Percentiles rank a stretch among this genome's conserved stretches.
These are phyloP conservation scores for Rhynchospora breviuscula DNA, from an alignment of 176 grass and related monocot species.

Conservation along the genomic window DNA sequence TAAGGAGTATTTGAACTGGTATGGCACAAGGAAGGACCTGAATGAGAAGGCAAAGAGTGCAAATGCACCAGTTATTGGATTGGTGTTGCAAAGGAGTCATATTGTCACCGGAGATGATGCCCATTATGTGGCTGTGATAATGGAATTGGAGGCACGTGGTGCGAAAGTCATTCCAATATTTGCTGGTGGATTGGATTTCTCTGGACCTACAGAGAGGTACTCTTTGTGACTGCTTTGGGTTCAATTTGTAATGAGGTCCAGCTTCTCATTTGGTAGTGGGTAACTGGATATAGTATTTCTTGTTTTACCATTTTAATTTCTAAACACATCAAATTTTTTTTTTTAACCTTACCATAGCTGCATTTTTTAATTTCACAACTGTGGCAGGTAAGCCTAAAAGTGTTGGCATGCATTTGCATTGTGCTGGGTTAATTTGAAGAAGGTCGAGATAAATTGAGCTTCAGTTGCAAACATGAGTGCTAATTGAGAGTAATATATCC, in stretches of 20 bases:
- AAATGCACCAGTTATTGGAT: conserved; percentile 59
- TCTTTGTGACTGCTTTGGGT: background rate
- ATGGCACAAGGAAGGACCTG: conserved; percentile 64
- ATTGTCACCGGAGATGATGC: conserved; percentile 94
- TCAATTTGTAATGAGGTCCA: background rate
- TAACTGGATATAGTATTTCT: background rate
- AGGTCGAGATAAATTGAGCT: background rate
- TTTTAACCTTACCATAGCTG: background rate
- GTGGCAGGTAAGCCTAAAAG: background rate
- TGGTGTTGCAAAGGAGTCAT: conserved; percentile 91
- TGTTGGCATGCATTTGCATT: background rate
- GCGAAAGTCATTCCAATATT: conserved; percentile 93
- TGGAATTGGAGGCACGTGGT: conserved; percentile 92
- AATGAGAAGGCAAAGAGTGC: conserved; percentile 43
- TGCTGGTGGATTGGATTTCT: conserved; percentile 85
- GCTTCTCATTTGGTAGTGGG: background rate
- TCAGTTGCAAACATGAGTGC: background rate
- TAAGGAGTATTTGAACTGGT: conserved; percentile 99
- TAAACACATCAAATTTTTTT: background rate
- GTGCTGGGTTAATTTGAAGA: background rate
- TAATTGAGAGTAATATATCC: background rate
- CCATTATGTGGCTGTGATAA: conserved; percentile 96
- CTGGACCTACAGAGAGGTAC: conserved; percentile 47
- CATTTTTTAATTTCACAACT: conserved; percentile 1
- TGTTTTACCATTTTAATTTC: background rate